Evolutionary conservation across 108 stramenopile species (phyloP).

Genomic region (Pseudonitzschia delicatissima): DNA sequence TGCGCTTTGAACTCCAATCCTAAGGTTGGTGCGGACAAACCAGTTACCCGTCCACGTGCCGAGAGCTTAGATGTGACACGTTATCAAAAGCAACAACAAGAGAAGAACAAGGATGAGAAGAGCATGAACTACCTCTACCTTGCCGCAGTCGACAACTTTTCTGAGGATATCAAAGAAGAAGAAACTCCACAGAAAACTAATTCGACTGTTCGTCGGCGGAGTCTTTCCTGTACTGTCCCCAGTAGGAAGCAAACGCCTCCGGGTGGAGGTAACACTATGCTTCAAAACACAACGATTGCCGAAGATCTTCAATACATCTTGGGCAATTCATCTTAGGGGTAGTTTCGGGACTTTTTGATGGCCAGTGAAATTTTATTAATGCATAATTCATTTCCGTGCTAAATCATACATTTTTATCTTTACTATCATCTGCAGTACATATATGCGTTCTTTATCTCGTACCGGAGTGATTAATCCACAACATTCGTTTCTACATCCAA

Average conservation of each 20-base stretch:
- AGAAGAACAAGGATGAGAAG: conserved; percentile 4
- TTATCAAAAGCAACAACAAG: neutral
- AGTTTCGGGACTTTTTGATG: conserved; percentile 12
- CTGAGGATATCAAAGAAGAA: neutral
- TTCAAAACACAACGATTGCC: conserved; percentile 27
- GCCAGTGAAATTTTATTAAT: too few relatives aligned
- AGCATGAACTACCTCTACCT: conserved; percentile 14
- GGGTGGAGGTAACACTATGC: conserved; percentile 13
- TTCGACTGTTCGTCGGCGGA: conserved; percentile 16
- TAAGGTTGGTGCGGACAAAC: neutral
- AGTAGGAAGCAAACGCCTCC: neutral
- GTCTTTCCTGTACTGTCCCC: conserved; percentile 24
- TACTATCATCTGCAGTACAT: too few relatives aligned
- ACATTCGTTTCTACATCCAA: too few relatives aligned
- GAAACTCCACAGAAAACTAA: neutral
- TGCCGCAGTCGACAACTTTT: conserved; percentile 18
- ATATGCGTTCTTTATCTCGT: too few relatives aligned
- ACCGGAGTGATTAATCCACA: too few relatives aligned
- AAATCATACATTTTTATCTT: too few relatives aligned
- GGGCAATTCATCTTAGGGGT: conserved; percentile 27
- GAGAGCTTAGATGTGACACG: conserved; percentile 30
- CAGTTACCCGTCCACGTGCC: conserved; percentile 15
- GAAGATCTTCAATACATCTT: conserved; percentile 31
- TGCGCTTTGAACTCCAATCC: conserved; percentile 5
- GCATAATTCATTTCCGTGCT: too few relatives aligned